Conservation (phyloP, 345 rosid genomes). For the Melastoma malabathricum region DNA sequence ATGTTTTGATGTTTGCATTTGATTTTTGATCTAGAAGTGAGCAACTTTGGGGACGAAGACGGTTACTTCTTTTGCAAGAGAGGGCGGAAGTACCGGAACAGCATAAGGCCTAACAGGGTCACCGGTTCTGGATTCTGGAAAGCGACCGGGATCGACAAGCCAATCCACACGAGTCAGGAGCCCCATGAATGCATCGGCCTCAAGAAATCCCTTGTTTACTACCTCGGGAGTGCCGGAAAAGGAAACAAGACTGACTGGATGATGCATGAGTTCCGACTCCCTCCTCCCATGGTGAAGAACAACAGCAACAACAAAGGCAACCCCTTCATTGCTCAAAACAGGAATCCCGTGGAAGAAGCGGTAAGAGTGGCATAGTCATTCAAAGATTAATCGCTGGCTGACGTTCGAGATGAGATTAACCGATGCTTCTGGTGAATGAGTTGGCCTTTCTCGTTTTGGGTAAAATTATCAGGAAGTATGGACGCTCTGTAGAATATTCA, state of each 20-base stretch:
- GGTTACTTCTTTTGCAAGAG: conserved; percentile 16
- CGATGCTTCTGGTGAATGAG: background rate
- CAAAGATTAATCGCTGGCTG: background rate
- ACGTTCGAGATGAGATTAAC: background rate
- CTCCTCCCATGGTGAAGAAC: background rate
- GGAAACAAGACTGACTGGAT: conserved; percentile 19
- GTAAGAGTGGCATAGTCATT: conserved; percentile 1
- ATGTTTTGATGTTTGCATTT: no score
- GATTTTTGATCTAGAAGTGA: conserved; percentile 1
- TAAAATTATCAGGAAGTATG: conserved; percentile 13
- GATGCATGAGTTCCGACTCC: conserved; percentile 21
- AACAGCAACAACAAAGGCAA: background rate
- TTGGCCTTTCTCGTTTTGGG: background rate
- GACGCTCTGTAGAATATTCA: conserved; percentile 15
- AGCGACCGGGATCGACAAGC: conserved; percentile 16
- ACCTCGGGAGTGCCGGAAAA: conserved; percentile 12
- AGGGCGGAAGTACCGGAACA: conserved; percentile 16
- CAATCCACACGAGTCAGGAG: conserved; percentile 6
- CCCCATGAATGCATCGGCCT: conserved; percentile 12
- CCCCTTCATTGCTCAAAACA: background rate
- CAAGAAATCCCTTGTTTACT: conserved; percentile 18
- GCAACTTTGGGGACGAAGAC: conserved; percentile 5
- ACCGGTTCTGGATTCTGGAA: conserved; percentile 20
- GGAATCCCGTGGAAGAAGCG: conserved; percentile 5
- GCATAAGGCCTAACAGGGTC: conserved; percentile 15